Conservation (phyloP, 2,329 filamentous ascomycete species). For the Domatiomyces catenatus region DNA sequence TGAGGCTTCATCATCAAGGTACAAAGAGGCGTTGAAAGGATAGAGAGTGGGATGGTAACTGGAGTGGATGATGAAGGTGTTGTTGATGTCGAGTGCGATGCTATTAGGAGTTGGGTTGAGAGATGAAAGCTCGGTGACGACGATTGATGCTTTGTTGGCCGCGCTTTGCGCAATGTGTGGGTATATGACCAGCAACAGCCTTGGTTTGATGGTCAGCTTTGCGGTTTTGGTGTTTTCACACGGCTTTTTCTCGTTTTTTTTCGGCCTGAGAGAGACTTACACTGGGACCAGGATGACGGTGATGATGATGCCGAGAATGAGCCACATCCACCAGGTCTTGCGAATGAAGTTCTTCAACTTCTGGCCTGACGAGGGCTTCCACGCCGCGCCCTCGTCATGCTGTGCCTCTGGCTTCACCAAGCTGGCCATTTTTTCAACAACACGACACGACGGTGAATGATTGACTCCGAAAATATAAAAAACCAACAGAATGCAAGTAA, state of each 20-base stretch:
- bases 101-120: constrained; percentile 34
- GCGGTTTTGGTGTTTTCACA: constrained; percentile 19
- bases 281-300: constrained; percentile 38
- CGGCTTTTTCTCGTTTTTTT: not conserved
- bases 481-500: not conserved
- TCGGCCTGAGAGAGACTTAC: constrained; percentile 27
- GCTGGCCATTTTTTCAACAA: not conserved
- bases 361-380: constrained; percentile 1
- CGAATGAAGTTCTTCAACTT: constrained; percentile 11
- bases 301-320: constrained; percentile 37
- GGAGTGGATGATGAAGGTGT: constrained; percentile 33
- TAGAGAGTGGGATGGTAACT: constrained; percentile 40
- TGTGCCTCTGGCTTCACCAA: not conserved
- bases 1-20: constrained; percentile 26
- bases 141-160: constrained; percentile 37
- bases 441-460: not conserved
- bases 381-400: not conserved
- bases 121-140: constrained; percentile 37
- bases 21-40: constrained; percentile 37
- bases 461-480: not conserved
- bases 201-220: constrained; percentile 4
- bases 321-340: constrained; percentile 39
- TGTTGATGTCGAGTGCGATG: constrained; percentile 35
- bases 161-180: constrained; percentile 41
- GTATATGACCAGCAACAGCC: constrained; percentile 39